Conservation (phyloP, 2,329 filamentous ascomycete genomes). For the Macroventuria anomochaeta region DNA sequence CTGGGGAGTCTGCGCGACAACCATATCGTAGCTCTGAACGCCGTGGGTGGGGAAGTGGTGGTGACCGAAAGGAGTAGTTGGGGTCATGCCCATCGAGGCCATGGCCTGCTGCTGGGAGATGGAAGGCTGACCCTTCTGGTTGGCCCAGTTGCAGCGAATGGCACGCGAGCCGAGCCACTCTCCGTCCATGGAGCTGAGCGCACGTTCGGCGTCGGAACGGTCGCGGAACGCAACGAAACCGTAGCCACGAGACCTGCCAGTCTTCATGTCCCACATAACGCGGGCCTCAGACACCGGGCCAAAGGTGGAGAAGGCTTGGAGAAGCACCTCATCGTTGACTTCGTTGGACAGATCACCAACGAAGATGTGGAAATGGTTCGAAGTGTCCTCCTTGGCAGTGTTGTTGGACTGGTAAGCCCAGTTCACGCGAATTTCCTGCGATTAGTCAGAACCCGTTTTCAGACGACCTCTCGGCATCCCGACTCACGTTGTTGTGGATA, state of each 20-base stretch:
- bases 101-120: constrained; percentile 98
- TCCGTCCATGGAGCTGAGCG: constrained; percentile 95
- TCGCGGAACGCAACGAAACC: constrained; percentile 98
- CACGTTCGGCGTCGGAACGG: constrained; percentile 91
- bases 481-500: constrained; percentile 91
- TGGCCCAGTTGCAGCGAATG: constrained; percentile 99
- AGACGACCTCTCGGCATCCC: constrained; percentile 1
- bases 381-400: constrained; percentile 93
- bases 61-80: constrained; percentile 93
- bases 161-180: constrained; percentile 98
- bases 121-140: constrained; percentile 99
- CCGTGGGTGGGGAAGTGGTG: constrained; percentile 98
- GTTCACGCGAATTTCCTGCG: constrained; percentile 95
- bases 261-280: constrained; percentile 99
- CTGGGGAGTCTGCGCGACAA: constrained; percentile 89
- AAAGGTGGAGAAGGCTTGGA: constrained; percentile 94
- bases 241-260: constrained; percentile 93
- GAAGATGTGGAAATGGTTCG: constrained; percentile 98
- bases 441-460: constrained; percentile 31
- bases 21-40: constrained; percentile 96
- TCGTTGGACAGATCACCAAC: constrained; percentile 98
- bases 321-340: constrained; percentile 94
- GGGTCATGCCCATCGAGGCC: constrained; percentile 97
- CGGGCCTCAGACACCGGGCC: constrained; percentile 95
- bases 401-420: constrained; percentile 99